Base-by-base conservation (phyloP, 176 grass and related monocot genomes). In the Areca catechu region DNA sequence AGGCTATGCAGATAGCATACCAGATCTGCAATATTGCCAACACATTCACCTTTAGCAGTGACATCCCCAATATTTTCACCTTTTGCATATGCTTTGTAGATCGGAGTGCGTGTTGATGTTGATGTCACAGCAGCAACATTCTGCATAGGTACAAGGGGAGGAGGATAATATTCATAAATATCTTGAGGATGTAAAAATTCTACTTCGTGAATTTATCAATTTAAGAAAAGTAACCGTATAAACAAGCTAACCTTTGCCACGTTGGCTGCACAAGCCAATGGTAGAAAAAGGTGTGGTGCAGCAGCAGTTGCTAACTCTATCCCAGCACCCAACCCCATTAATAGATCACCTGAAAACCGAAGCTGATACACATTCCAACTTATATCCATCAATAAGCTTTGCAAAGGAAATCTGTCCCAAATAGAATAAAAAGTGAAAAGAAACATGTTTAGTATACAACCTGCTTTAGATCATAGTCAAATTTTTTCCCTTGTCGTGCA, bases 41-140 rank as follows among this genome's bases (percentile, higher is more conserved):
- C 84, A 19, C 81, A 98, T 89, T 98, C 93, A 24, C 93, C 93
- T 76, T 98, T 98, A 70, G 93, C 93, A 62, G 93, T 98, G 56
- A 98, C 87, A 74, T 98, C 93, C 27, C 93, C 93, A 56, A 98
- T 98, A 55, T 98, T 98, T 88, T 98, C 93, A 52, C 87, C 93
- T 82, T 79, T 92, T 24, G 93, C 88, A 70, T 98, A 98, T 4
- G 93, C 88, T 75, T 98, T 98, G 24, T 98, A 98, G 56, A 98
- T 98, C 72, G 93, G 93, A 70, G 93, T 74, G 55, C 93, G 80
- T 63, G 93, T 98, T 20, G 93, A 88, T 14, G 93, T 98, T 59
- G 93, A 98, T 19, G 93, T 98, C 70, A 98, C 93, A 68, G 86
- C 93, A 58, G 93, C 93, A 1, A 90, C 86, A 58, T 90, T 90